Evolutionary conservation across 139 green algal species (phyloP).

Genomic region (Chloropicon primus): DNA sequence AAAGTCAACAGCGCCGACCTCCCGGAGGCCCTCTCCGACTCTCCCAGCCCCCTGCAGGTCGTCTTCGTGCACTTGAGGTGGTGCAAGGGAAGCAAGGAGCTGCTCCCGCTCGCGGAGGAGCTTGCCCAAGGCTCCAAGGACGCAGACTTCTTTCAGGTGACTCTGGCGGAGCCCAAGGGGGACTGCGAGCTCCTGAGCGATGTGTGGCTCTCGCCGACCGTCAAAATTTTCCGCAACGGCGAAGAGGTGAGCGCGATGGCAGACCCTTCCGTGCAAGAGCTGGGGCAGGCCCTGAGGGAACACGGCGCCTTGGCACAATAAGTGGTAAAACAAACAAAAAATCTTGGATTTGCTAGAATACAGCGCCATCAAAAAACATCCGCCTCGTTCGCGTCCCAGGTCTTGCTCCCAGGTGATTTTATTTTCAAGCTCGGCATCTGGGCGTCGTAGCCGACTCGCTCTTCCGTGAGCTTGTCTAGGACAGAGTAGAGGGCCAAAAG

Average conservation of each 20-base stretch:
- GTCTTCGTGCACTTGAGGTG: not conserved
- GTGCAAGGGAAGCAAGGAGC: not conserved
- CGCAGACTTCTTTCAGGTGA: not conserved
- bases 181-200: not conserved
- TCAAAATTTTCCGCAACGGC: not conserved
- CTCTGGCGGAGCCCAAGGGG: not conserved
- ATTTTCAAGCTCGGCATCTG: not conserved
- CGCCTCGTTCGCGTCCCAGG: not conserved
- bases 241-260: too few relatives aligned
- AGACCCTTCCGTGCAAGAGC: too few relatives aligned
- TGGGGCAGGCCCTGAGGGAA: too few relatives aligned
- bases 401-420: not conserved
- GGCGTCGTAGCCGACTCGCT: not conserved
- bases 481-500: not conserved
- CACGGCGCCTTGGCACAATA: too few relatives aligned
- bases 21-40: not conserved
- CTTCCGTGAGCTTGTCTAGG: not conserved
- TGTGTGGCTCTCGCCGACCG: not conserved
- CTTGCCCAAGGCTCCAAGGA: not conserved
- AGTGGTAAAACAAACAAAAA: too few relatives aligned
- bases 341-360: not conserved
- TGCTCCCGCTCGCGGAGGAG: not conserved
- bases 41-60: not conserved
- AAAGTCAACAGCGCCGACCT: not conserved
- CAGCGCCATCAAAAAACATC: not conserved